Base-by-base conservation (phyloP, 768 basidiomycete genomes). In the Phylloporus sp. region DNA sequence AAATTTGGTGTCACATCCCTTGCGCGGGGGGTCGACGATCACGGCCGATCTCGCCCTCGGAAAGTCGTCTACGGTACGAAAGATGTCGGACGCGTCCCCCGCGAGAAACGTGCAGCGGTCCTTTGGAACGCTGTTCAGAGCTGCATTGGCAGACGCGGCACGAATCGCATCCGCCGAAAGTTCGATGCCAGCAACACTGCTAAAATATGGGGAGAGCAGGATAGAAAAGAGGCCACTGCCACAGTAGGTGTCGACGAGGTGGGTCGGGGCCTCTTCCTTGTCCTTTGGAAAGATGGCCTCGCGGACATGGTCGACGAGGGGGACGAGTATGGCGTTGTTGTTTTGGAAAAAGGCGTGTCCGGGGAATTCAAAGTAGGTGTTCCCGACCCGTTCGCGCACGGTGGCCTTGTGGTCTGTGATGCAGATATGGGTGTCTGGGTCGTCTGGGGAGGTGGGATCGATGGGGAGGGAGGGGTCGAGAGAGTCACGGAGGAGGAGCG, bases 291-390 rank as follows among this genome's bases (percentile, higher is more conserved):
- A 82, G 60, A 94, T 84, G 47, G 87, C 82, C 26, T 86, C 79
- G 39, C 79, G 78, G 49, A 95, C 92, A 71, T 95, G 91, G 53
- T 80, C 65, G n/a, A 89, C 88, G 45, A 99, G 78, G 0, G 91
- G 84, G 6, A 84, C 76, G 26, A 98, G 80, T 34, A 95, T 88
- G 7, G 90, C 84, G 65, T 95, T 95, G 79, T 99, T 99, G 76
- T 97, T 97, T 65, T 99, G 95, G 80, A 98, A 98, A 77, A 98
- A 99, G 5, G 91, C 88, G 42, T 88, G 84, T 6, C 86, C 90
- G 20, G 76, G 80, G 70, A 91, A 95, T 64, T 94, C 86, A 71
- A 98, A 97, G 40, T 86, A 68, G 65, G 76, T 82, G 55, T 80
- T 71, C 9, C 91, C 94, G 23, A 98, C 90, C 42, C 80, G 79